Conservation (phyloP, 2,329 filamentous ascomycete species). For the Colletotrichum aenigma region DNA sequence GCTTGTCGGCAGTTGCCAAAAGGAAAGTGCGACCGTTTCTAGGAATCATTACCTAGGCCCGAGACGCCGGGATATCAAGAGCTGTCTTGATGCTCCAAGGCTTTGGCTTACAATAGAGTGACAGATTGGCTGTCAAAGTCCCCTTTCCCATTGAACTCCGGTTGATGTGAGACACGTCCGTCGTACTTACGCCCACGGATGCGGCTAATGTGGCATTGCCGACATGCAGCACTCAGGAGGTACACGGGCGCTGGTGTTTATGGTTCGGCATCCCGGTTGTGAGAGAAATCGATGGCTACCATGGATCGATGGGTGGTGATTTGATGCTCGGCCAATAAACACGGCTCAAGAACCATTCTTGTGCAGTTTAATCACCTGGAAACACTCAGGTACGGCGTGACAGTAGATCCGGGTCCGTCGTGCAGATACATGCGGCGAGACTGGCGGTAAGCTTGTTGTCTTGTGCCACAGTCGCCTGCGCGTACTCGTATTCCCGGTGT, state of each 20-base stretch:
- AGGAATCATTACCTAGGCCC: neutral
- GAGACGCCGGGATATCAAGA: neutral
- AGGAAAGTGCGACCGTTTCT: neutral
- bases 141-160: neutral
- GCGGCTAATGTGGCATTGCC: neutral
- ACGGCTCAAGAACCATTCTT: neutral
- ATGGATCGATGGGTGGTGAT: neutral
- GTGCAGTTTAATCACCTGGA: neutral
- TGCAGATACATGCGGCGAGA: neutral
- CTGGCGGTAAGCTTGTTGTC: neutral
- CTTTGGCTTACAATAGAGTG: neutral
- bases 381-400: neutral
- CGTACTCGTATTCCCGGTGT: conserved; percentile 9
- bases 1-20: neutral
- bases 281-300: neutral
- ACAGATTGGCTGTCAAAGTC: neutral
- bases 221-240: neutral
- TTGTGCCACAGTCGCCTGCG: neutral
- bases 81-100: neutral
- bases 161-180: neutral
- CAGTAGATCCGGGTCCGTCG: neutral
- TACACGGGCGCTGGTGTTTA: neutral
- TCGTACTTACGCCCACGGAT: neutral
- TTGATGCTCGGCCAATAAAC: neutral
- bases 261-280: neutral